Base-by-base conservation (phyloP, 495 filamentous ascomycete species). In the Penicillium riverlandense region DNA sequence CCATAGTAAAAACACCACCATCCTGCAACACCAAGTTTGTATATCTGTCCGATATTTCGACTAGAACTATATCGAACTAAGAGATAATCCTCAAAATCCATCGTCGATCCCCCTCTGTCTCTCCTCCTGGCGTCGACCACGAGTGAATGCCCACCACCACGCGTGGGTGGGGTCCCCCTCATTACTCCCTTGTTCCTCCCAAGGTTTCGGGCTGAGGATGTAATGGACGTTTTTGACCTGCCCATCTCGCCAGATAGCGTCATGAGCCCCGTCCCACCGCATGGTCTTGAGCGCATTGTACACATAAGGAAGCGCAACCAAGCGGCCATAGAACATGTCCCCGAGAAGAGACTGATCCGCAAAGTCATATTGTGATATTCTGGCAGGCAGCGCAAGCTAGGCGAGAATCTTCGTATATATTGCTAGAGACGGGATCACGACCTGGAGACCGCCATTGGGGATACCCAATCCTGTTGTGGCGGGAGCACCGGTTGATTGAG, bases 241-340 rank as follows among this genome's bases (percentile, higher is more conserved):
- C 11, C 80, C 78, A 57, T 92, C 88, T 28, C 74, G 63, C 87
- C 88, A 92, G 43, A 91, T 86, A 32, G 70, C 55, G 36, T 69
- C 63, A 49, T 94, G 88, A 41, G 88, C 83, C 7, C 72, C 76
- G 33, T 72, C 55, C 77, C 76, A 76, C 32, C 86, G 72, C 59
- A 90, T 49, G 12, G 88, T 88, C 69, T 90, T 90, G 35, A 92
- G 65, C 36, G 84, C 88, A 62, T 94, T 94, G 62, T 91, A 92
- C 16, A 79, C 69, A 45, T 90, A 92, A 22, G 85, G 82, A 37
- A 94, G 59, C 7, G 80, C 61, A 7, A 85, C 79, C 88, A 87
- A 94, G 8, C 80, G 70, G 3, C 75, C 79, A 1, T 49, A 39
- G 61, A 86, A 91, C 1, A 83, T 47, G 49, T 85, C 82, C 1